phyloP scores from a whole-genome alignment of 1,139 yeast species.

The Yamadazyma friedrichii region DNA sequence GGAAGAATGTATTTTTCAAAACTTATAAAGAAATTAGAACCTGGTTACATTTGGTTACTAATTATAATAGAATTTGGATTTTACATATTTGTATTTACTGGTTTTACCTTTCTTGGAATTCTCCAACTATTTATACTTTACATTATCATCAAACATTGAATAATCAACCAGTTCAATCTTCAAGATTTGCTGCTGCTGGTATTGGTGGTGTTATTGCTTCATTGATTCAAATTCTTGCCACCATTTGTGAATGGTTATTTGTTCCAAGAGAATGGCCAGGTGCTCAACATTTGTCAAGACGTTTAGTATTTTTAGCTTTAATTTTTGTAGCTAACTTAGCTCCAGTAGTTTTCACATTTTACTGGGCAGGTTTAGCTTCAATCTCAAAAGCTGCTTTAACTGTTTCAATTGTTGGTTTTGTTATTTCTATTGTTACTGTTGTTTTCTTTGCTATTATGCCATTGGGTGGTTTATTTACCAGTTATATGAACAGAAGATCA shows the following conservation, averaged over 20 bases:
- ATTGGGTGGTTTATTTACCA: slow-evolving; percentile 92
- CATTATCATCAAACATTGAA: slow-evolving; percentile 80
- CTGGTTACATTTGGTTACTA: slow-evolving; percentile 94
- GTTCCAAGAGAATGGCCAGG: slow-evolving; percentile 99
- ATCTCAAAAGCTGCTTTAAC: slow-evolving; percentile 75
- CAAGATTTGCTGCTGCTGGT: slow-evolving; percentile 90
- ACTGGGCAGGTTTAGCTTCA: slow-evolving; percentile 69
- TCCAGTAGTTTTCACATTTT: slow-evolving; percentile 84
- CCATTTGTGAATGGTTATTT: slow-evolving; percentile 90
- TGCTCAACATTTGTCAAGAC: slow-evolving; percentile 92
- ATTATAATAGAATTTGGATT: slow-evolving; percentile 97
- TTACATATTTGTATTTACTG: slow-evolving; percentile 86
- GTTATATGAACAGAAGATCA: slow-evolving; percentile 84
- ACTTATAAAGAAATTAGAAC: slow-evolving; percentile 96
- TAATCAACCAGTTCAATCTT: slow-evolving; percentile 82
- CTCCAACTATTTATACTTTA: slow-evolving; percentile 87
- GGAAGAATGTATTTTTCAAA: slow-evolving; percentile 93
- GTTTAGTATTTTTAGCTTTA: slow-evolving; percentile 70
- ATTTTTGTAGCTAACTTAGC: slow-evolving; percentile 74
- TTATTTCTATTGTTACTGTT: slow-evolving; percentile 81
- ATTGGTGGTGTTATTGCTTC: slow-evolving; percentile 90
- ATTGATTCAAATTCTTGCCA: slow-evolving; percentile 79
- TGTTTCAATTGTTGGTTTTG: slow-evolving; percentile 86
- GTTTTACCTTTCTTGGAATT: slow-evolving; percentile 92
- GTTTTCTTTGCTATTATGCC: slow-evolving; percentile 94